Base-by-base conservation (phyloP, 73 alveolate genomes). In the Paramecium pentaurelia region DNA sequence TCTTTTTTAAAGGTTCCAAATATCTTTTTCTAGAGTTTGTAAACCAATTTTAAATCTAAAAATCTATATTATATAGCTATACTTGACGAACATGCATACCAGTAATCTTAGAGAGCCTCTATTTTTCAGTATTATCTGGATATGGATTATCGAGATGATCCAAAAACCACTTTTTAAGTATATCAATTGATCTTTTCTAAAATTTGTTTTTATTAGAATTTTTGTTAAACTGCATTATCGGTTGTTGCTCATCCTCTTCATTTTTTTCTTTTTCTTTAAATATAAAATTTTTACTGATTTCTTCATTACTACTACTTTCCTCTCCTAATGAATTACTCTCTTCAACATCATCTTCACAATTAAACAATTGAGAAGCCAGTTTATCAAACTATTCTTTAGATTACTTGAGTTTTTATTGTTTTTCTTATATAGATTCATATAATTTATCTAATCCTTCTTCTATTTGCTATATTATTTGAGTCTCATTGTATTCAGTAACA, bases 71-170 rank as follows among this genome's bases (percentile, higher is more conserved):
- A 22, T 20, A 4, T 27, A 10, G 49, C 0, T 1, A 0, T 80
- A 80, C 91, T 80, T 80, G n/a, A 25, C 91, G 45, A 25, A 80
- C 91, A 12, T 80, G 91, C 91, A 80, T 80, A 8, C 91, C 91
- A 45, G 91, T 80, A 8, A 80, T 44, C 20, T 42, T 40, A 16
- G 91, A 80, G 2, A 80, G 45, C 10, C 91, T 80, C 27, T 40
- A 47, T 20, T 80, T 80, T 49, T 80, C 91, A 4, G 71, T 80
- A 28, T 80, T 80, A 42, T 80, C 91, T 42, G 91, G 91, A 36
- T 80, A 80, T 32, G 91, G 91, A 80, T 80, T 80, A 27, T 80
- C 91, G 38, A 80, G 91, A 28, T 80, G 91, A 47, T 80, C 91
- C 20, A 80, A 36, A 64, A 80, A 80, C 91, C 91, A 80, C 38